Evolutionary conservation across 2,329 filamentous ascomycete species (phyloP).

Genomic region (Beauveria sp.): DNA sequence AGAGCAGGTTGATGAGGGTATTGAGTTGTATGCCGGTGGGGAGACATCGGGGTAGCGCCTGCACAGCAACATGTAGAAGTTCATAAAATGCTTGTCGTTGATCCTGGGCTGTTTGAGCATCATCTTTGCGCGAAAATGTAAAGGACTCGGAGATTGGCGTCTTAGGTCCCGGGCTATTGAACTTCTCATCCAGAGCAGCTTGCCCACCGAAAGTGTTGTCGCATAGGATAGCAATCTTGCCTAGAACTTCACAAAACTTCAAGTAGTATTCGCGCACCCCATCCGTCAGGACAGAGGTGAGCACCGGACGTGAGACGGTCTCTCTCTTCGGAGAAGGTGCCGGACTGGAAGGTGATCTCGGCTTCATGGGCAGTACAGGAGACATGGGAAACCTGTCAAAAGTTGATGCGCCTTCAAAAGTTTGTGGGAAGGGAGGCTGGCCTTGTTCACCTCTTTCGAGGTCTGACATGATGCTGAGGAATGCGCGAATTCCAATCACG

Average conservation of each 20-base stretch:
- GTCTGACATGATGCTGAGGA: conserved; percentile 87
- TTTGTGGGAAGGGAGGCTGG: conserved; percentile 74
- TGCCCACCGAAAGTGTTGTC: conserved; percentile 97
- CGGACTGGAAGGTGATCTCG: conserved; percentile 20
- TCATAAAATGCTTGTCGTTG: conserved; percentile 95
- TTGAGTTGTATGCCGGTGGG: conserved; percentile 89
- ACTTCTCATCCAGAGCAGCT: conserved; percentile 91
- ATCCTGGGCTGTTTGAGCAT: conserved; percentile 62
- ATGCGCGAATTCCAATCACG: conserved; percentile 93
- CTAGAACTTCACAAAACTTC: conserved; percentile 89
- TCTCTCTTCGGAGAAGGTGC: conserved; percentile 44
- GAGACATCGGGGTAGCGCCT: conserved; percentile 88
- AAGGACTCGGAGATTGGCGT: conserved; percentile 94
- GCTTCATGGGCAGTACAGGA: conserved; percentile 37
- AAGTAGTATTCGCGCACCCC: conserved; percentile 77
- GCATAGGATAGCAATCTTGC: conserved; percentile 92
- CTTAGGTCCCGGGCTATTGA: conserved; percentile 78
- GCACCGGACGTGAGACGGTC: conserved; percentile 56
- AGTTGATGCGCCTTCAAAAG: conserved; percentile 37
- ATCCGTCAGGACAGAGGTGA: conserved; percentile 60
- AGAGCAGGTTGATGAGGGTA: conserved; percentile 85
- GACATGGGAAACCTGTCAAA: conserved; percentile 42
- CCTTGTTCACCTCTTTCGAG: conserved; percentile 75
- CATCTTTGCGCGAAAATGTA: conserved; percentile 79
- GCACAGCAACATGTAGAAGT: conserved; percentile 87